Evolutionary conservation across 306 rosid genomes (phyloP).

Genomic region (Quercus cerris): DNA sequence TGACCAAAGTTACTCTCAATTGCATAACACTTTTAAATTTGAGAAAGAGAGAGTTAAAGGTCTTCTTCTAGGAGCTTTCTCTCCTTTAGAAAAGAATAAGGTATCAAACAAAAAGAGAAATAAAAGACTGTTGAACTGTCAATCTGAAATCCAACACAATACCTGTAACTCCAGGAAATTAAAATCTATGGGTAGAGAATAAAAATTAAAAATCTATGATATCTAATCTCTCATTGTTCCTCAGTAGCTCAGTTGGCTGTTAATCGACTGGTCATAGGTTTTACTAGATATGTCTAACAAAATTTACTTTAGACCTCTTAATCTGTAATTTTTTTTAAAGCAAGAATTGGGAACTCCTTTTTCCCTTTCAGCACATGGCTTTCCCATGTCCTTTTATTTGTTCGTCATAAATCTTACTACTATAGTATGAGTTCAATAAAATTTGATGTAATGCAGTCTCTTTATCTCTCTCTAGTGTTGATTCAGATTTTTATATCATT

Average conservation of each 20-base stretch:
- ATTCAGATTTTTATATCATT: slow-evolving; percentile 14
- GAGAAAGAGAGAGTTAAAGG: background rate
- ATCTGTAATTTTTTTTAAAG: background rate
- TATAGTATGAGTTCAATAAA: background rate
- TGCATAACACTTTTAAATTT: background rate
- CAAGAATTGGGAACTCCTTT: background rate
- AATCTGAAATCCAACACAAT: background rate
- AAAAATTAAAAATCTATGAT: too few relatives aligned
- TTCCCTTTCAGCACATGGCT: background rate
- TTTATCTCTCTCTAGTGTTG: slow-evolving; percentile 14
- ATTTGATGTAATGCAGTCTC: background rate
- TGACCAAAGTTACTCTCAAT: background rate
- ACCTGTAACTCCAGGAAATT: background rate
- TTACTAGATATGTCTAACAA: background rate
- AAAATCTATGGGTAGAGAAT: too few relatives aligned
- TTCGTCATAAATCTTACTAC: too few relatives aligned
- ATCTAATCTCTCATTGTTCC: too few relatives aligned
- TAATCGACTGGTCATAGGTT: too few relatives aligned
- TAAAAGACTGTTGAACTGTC: too few relatives aligned
- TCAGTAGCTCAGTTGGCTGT: too few relatives aligned
- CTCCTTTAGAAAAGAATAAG: too few relatives aligned
- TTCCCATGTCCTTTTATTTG: background rate
- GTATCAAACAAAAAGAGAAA: too few relatives aligned
- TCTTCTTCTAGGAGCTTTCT: background rate
- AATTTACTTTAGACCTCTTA: background rate